Evolutionary conservation across 2,329 filamentous ascomycete genomes (phyloP), one percentile per base, ranked within the genome.

Genomic region (Triangularia verruculosa): DNA sequence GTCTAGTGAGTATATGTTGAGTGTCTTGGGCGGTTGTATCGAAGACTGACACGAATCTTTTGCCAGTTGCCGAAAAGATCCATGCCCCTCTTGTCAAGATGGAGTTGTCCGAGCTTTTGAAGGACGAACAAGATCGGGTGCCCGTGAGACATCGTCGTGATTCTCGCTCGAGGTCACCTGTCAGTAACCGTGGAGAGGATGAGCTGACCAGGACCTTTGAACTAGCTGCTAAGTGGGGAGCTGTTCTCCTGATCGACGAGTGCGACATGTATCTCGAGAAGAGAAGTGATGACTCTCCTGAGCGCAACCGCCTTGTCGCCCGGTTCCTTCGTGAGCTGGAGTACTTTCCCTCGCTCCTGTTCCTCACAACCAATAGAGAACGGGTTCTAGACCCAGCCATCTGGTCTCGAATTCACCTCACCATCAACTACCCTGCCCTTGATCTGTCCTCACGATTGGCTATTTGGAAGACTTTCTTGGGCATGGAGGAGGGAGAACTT

Each of bases 41-140:
- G 12, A 20, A 51, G 12, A 20, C 28, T 55, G 15, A 39, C 59
- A 2, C 7, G 3, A 8, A 17, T 6, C 20, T 39, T 25, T 25
- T 12, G 2, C 15, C 27, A 64, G 74, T 80, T 6, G 76, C 77
- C 2, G 78, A 80, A 64, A 68, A 73, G 43, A 74, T 74, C n/a
- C 68, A 73, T 13, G 71, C 70, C 5, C 78, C 77, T 1, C 69
- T 80, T 5, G 79, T 78, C 67, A 73, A 71, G n/a, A 72, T 80
- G 32, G 74, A 74, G 8, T 86, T 86, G 0, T 87, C 87, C 32
- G 86, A 90, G 69, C 79, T 90, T 6, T 22, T 57, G n/a, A 32
- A 74, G 15, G 79, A 54, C 51, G 22, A 54, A 54, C 51, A 7
- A 8, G 51, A 24, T 12, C 51, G 22, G 5, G n/a, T 54, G 51